These are phyloP conservation scores for Aureobasidium zeae DNA, from an alignment of 2,329 filamentous ascomycete species.

Conservation along the genomic window DNA sequence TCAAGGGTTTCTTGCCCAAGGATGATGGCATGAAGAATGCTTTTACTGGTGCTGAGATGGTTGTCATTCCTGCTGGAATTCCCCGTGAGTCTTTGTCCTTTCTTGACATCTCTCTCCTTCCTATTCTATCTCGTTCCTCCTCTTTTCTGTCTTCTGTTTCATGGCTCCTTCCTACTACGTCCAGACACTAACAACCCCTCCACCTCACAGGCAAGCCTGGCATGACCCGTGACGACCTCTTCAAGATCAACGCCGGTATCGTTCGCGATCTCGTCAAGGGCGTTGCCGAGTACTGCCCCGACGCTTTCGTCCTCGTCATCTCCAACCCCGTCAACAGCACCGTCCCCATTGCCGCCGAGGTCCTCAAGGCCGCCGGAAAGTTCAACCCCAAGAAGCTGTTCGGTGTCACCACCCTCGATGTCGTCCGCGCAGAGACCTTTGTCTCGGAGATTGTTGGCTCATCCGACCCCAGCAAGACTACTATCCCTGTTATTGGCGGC, in stretches of 20 bases:
- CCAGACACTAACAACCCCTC: not conserved
- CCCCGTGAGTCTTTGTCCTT: conserved; percentile 59
- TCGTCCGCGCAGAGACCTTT: conserved; percentile 96
- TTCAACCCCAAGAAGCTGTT: conserved; percentile 96
- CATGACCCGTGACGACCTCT: conserved; percentile 98
- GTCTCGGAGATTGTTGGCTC: conserved; percentile 76
- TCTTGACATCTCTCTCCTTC: no score
- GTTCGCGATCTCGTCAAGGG: conserved; percentile 89
- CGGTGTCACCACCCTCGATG: conserved; percentile 96
- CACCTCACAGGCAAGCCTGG: conserved; percentile 77
- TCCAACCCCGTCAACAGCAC: conserved; percentile 99
- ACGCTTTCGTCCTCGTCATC: conserved; percentile 92
- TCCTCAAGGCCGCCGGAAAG: conserved; percentile 84
- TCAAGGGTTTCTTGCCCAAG: conserved; percentile 78
- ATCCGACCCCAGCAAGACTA: conserved; percentile 71
- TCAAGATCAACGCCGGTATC: conserved; percentile 99
- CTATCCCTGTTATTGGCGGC: conserved; percentile 86
- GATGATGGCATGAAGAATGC: conserved; percentile 77
- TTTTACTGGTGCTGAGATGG: conserved; percentile 86
- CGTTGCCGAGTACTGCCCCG: conserved; percentile 77
- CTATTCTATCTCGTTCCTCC: no score
- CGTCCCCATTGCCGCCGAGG: conserved; percentile 93
- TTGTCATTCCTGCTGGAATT: conserved; percentile 96
- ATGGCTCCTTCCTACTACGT: no score
- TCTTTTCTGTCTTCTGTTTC: conserved; percentile 1